These are phyloP conservation scores for Chaetomidium leptoderma DNA, from an alignment of 495 filamentous ascomycete genomes.

Conservation along the genomic window DNA sequence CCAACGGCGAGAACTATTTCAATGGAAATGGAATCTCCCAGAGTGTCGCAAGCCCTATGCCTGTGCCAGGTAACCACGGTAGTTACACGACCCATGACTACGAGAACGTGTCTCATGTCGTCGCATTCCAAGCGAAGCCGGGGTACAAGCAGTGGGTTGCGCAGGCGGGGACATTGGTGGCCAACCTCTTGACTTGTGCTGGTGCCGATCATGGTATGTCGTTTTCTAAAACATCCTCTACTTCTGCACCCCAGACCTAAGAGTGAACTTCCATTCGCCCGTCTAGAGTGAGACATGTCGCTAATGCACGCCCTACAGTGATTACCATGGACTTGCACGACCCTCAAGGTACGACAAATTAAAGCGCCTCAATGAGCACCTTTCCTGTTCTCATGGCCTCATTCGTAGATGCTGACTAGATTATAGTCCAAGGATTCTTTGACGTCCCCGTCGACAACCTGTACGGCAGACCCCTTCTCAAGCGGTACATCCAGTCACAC, in stretches of 20 bases:
- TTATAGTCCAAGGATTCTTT: slow-evolving; percentile 77
- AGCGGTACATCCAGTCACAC: slow-evolving; percentile 82
- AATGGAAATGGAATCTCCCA: slow-evolving; percentile 28
- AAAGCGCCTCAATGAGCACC: neutral
- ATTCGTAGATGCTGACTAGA: slow-evolving; percentile 6
- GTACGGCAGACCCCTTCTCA: slow-evolving; percentile 80
- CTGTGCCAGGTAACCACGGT: slow-evolving; percentile 37
- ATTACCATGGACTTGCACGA: slow-evolving; percentile 99
- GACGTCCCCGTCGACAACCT: slow-evolving; percentile 97
- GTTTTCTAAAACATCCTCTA: neutral
- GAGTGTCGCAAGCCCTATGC: slow-evolving; percentile 31
- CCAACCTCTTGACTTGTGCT: slow-evolving; percentile 89
- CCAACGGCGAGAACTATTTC: slow-evolving; percentile 25
- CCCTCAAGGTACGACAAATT: slow-evolving; percentile 66
- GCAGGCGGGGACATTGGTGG: slow-evolving; percentile 91
- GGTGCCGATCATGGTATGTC: slow-evolving; percentile 78
- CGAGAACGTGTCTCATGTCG: slow-evolving; percentile 51
- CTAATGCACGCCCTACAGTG: slow-evolving; percentile 44
- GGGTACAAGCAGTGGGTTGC: slow-evolving; percentile 99
- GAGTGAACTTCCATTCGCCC: neutral
- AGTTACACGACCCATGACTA: slow-evolving; percentile 55
- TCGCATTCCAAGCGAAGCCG: slow-evolving; percentile 74
- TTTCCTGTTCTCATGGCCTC: neutral
- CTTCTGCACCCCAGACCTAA: neutral
- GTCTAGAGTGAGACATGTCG: neutral